Evolutionary conservation across 1,284 basidiomycete genomes (phyloP), one percentile per base, ranked within the genome.

Genomic region (Trametes polyzona): DNA sequence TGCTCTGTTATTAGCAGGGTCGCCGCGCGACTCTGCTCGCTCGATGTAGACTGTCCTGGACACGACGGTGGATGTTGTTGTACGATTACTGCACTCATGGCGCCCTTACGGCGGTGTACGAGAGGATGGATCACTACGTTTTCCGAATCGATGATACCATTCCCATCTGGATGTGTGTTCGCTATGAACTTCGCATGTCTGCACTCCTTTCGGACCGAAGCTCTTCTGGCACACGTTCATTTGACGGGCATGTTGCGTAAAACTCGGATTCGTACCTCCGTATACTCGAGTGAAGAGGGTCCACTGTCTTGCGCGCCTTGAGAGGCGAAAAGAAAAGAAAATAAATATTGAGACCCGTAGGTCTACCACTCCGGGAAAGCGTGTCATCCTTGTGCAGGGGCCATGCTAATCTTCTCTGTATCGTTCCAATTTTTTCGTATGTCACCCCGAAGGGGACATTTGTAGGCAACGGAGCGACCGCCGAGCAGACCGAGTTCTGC

Each of bases 311-410:
- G n/a, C n/a, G n/a, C n/a, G n/a, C n/a, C n/a, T n/a, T n/a, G n/a
- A n/a, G n/a, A n/a, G n/a, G n/a, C n/a, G n/a, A n/a, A n/a, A n/a
- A n/a, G n/a, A n/a, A n/a, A n/a, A n/a, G 23, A 59, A 59, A 60
- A 60, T 60, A 60, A 60, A 60, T 60, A 60, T 60, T 60, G 58
- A 60, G 58, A 60, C 58, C 58, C 58, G 58, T 60, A 56, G 58
- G 58, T 60, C 58, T 60, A 60, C 58, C 58, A 60, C 58, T 60
- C 58, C 58, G 58, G 58, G 58, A 60, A 60, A 60, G 58, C 58
- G 58, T 60, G 58, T 60, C 58, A 60, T 60, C 58, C 58, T 60
- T 60, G 58, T 60, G 58, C 58, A 60, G 58, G 58, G 58, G 58
- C 58, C 58, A 60, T 60, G 58, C 58, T 60, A 60, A 60, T 60